Evolutionary conservation across 495 filamentous ascomycete genomes (phyloP), one percentile per base, ranked within the genome.

Genomic region (Chaetomidium leptoderma): DNA sequence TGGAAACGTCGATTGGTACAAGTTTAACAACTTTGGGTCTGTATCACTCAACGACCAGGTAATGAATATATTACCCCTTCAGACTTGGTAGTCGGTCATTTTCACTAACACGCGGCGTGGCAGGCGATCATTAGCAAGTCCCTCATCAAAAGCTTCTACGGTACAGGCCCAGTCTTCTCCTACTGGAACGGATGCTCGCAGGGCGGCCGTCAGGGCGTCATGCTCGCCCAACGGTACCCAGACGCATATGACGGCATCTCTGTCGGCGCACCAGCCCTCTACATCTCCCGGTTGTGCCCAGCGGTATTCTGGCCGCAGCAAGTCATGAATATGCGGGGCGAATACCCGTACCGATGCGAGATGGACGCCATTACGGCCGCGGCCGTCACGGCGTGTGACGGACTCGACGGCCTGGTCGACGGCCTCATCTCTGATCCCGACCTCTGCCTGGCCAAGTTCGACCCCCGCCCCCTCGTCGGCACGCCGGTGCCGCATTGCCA

Each of bases 161-260:
- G 74, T 3, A 45, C 54, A 24, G 30, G 40, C 0, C 68, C 73
- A 0, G 44, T 53, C 8, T 77, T 66, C 56, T 76, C 74, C 11
- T 79, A 78, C 59, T 79, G 62, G 55, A 77, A 62, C 55, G 75
- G 77, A 6, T 79, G 76, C 53, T 76, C 73, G 13, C 72, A 69
- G 57, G 75, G 74, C 17, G 76, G 76, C 11, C 67, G 76, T 0
- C 73, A 76, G 49, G 76, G 76, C 9, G 17, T 76, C n/a, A 63
- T 69, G 58, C 40, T 74, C 8, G 74, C 76, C 4, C 76, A 78
- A 57, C 63, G 67, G n/a, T 74, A 75, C 59, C 76, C 76, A 4
- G 50, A 53, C 1, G 67, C 65, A 2, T 79, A 67, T 56, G 74
- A 77, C 43, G 73, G 74, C 0, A 76, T 76, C 53, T 62, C 71